Percentiles rank a stretch among this genome's conserved stretches.
These are phyloP conservation scores for Phytophthora ohioensis DNA, from an alignment of 352 stramenopile genomes.

Conservation along the genomic window DNA sequence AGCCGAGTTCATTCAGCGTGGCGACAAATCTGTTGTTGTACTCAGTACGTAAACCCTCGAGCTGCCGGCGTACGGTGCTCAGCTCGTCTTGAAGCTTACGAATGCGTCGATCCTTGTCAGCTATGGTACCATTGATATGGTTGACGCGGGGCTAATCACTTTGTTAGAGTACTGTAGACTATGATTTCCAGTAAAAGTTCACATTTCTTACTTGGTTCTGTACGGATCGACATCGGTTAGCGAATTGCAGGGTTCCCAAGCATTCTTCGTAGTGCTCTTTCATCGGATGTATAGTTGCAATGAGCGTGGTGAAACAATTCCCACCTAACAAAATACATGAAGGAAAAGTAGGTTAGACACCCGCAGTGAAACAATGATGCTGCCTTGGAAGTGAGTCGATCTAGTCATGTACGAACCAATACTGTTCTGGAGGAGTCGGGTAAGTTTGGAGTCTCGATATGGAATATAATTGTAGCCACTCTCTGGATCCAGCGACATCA, in stretches of 20 bases:
- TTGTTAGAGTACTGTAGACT: slow-evolving; percentile 10
- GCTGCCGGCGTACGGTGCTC: slow-evolving; percentile 58
- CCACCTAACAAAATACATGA: slow-evolving; percentile 53
- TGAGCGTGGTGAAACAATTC: slow-evolving; percentile 87
- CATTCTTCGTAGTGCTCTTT: slow-evolving; percentile 92
- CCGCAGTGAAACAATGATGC: background rate
- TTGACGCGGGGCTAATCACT: slow-evolving; percentile 71
- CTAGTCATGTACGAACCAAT: slow-evolving; percentile 52
- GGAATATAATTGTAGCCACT: slow-evolving; percentile 91
- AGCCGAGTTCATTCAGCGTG: slow-evolving; percentile 79
- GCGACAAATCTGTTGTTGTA: slow-evolving; percentile 83
- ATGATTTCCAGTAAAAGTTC: background rate
- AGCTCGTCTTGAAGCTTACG: slow-evolving; percentile 86
- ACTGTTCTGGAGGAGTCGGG: slow-evolving; percentile 84
- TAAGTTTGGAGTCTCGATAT: slow-evolving; percentile 89
- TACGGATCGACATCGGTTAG: slow-evolving; percentile 91
- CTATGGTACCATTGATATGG: slow-evolving; percentile 86
- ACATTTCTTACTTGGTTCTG: slow-evolving; percentile 75
- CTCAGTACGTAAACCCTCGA: slow-evolving; percentile 73
- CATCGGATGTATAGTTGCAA: slow-evolving; percentile 90
- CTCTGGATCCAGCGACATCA: slow-evolving; percentile 88
- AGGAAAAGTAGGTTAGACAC: background rate
- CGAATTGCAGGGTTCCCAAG: slow-evolving; percentile 92
- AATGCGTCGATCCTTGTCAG: slow-evolving; percentile 87
- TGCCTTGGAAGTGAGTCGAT: background rate